A percentile compares a stretch with the other conserved stretches of the same genome.
Conservation (phyloP, 129 eudicot genomes). For the Lactuca sativa region DNA sequence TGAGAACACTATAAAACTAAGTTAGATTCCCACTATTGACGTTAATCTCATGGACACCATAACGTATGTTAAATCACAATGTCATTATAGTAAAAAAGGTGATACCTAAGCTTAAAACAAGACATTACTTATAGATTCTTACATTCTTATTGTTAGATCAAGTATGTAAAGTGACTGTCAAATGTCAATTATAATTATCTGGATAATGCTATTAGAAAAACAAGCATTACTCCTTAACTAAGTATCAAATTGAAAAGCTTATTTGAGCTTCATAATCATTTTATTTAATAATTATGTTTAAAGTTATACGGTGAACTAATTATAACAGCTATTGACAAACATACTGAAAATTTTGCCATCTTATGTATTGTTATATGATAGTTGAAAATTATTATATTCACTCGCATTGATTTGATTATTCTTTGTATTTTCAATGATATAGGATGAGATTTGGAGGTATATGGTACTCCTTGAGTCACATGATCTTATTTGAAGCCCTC, state of each 20-base stretch:
- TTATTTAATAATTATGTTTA: no score
- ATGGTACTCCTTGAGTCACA: not conserved
- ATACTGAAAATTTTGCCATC: not conserved
- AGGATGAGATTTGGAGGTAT: conserved; percentile 17
- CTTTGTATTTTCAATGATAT: not conserved
- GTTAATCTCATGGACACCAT: not conserved
- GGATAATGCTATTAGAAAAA: not conserved
- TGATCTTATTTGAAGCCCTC: not conserved
- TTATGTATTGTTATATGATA: not conserved
- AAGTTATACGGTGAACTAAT: not conserved
- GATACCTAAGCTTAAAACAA: not conserved
- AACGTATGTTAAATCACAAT: not conserved
- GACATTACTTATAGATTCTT: no score
- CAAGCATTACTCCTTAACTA: not conserved
- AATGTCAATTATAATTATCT: no score
- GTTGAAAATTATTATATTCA: not conserved
- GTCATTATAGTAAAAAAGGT: not conserved
- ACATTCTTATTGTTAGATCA: no score
- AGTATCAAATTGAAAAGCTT: not conserved
- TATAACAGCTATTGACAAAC: no score
- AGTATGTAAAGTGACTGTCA: not conserved
- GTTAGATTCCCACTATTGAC: not conserved
- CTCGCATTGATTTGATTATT: not conserved
- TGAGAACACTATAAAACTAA: not conserved
- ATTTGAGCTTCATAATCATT: not conserved